Evolutionary conservation across 2,329 filamentous ascomycete genomes (phyloP).

Genomic region (Ophiostoma sp.): DNA sequence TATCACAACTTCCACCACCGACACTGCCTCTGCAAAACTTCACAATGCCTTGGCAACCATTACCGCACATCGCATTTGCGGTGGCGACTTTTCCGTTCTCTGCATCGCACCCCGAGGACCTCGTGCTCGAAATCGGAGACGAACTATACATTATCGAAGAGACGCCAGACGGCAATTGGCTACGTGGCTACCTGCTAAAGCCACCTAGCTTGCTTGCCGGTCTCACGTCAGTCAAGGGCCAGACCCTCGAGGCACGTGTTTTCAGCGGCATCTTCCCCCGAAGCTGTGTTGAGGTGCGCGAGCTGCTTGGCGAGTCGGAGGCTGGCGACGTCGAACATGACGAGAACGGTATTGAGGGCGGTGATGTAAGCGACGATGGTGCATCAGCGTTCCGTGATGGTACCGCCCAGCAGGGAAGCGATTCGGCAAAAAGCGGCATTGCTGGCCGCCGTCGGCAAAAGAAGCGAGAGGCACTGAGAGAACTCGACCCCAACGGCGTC

Average conservation of each 20-base stretch:
- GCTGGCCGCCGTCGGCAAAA: constrained; percentile 38
- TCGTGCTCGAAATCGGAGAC: constrained; percentile 95
- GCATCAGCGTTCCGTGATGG: constrained; percentile 9
- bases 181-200: constrained; percentile 89
- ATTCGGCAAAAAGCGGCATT: constrained; percentile 53
- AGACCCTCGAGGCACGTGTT: constrained; percentile 89
- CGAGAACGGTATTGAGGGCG: constrained; percentile 37
- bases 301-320: constrained; percentile 75
- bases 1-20: not conserved
- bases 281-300: constrained; percentile 89
- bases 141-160: constrained; percentile 99
- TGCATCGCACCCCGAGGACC: constrained; percentile 78
- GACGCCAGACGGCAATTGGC: constrained; percentile 86
- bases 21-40: not conserved
- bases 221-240: constrained; percentile 82
- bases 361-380: constrained; percentile 34
- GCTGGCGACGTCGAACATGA: constrained; percentile 44
- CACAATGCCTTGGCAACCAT: constrained; percentile 91
- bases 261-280: constrained; percentile 98
- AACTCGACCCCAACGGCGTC: constrained; percentile 25
- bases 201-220: constrained; percentile 89
- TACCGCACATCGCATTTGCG: constrained; percentile 95
- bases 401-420: constrained; percentile 38
- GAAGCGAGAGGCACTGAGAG: constrained; percentile 27
- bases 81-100: constrained; percentile 93